Evolutionary conservation across 2,329 filamentous ascomycete genomes (phyloP).

Genomic region (Hypoxylon sp.): DNA sequence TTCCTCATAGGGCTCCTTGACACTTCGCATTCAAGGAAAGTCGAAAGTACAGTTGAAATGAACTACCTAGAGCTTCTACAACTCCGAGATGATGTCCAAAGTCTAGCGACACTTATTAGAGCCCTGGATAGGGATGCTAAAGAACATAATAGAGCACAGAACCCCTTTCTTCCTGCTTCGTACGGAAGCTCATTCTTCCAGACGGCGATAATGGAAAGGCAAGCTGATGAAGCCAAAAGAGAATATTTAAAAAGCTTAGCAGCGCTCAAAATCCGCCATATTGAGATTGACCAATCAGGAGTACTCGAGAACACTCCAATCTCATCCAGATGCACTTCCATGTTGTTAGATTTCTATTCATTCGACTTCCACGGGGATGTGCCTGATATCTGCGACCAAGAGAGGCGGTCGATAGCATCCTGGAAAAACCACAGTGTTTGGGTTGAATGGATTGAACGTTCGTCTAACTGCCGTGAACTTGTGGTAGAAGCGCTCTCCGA

Average conservation of each 20-base stretch:
- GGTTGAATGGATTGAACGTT: constrained; percentile 31
- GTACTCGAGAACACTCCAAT: too few species aligned
- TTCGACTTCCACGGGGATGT: neutral
- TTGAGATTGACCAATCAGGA: constrained; percentile 7
- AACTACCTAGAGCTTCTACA: constrained; percentile 26
- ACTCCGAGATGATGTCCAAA: constrained; percentile 22
- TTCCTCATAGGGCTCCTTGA: constrained; percentile 29
- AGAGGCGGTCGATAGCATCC: neutral
- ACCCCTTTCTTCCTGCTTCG: neutral
- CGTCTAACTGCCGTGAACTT: neutral
- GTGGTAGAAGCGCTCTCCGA: neutral
- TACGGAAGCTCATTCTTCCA: neutral
- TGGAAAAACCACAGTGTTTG: neutral
- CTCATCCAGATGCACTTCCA: neutral
- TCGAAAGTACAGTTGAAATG: constrained; percentile 10
- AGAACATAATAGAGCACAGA: neutral
- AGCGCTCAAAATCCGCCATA: neutral
- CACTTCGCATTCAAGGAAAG: neutral
- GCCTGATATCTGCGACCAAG: neutral
- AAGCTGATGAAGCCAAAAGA: constrained; percentile 13
- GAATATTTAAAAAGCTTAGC: constrained; percentile 1
- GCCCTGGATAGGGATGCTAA: constrained; percentile 16
- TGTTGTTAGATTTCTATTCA: neutral
- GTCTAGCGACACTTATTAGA: constrained; percentile 5
- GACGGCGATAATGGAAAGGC: neutral